Conservation (phyloP, 2,329 filamentous ascomycete species). For the Alternaria gansuensis region DNA sequence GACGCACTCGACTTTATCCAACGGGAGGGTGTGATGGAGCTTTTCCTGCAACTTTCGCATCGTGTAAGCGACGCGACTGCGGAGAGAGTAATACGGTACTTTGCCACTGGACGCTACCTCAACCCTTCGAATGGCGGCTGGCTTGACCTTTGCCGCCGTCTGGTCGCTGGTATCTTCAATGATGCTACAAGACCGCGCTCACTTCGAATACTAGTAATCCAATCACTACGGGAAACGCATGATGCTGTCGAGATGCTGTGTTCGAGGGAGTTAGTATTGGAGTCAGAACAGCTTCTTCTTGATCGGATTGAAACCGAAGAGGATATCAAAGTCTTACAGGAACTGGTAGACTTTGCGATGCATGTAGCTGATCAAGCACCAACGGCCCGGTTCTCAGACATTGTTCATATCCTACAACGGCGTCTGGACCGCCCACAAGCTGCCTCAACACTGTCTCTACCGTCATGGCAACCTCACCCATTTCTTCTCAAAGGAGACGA, state of each 20-base stretch:
- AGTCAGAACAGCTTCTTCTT: constrained; percentile 69
- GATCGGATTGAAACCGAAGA: constrained; percentile 69
- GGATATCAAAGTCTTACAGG: constrained; percentile 71
- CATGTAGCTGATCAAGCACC: constrained; percentile 70
- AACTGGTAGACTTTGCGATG: constrained; percentile 70
- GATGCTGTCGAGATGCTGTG: constrained; percentile 64
- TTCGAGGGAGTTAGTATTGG: constrained; percentile 65
- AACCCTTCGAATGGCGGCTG: constrained; percentile 75
- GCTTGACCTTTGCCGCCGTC: constrained; percentile 69
- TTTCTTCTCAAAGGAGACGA: constrained; percentile 28
- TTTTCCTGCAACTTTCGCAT: constrained; percentile 69
- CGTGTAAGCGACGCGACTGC: constrained; percentile 72
- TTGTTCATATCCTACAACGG: constrained; percentile 55
- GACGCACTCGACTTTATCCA: constrained; percentile 65
- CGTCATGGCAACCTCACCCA: constrained; percentile 31
- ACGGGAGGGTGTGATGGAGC: constrained; percentile 70
- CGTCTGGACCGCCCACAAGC: constrained; percentile 38
- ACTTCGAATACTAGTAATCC: constrained; percentile 70
- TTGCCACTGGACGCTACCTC: constrained; percentile 73
- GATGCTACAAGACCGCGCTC: constrained; percentile 68
- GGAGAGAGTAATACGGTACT: constrained; percentile 71
- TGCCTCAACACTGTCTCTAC: constrained; percentile 27
- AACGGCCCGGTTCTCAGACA: constrained; percentile 64
- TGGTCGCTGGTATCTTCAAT: constrained; percentile 71
- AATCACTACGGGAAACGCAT: constrained; percentile 64